Percentiles rank a stretch among this genome's conserved stretches.
Evolutionary conservation across 352 stramenopile genomes (phyloP).

Genomic region (Phytophthora ohioensis): DNA sequence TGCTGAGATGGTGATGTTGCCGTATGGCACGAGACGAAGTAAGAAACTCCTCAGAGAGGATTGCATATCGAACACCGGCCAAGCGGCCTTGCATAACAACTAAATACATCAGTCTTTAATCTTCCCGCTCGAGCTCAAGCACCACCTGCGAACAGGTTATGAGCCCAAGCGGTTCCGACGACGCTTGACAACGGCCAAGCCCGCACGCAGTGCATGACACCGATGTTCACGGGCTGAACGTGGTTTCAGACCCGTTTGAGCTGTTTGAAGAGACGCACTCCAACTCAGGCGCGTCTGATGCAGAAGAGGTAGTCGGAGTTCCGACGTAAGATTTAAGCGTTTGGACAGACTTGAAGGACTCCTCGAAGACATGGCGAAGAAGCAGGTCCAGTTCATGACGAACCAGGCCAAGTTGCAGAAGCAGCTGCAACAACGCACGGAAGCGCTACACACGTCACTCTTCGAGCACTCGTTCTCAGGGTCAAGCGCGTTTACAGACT

Average conservation of each 20-base stretch:
- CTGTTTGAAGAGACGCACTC: not conserved
- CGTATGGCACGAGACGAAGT: no score
- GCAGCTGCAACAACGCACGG: not conserved
- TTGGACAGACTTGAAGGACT: not conserved
- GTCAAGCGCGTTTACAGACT: constrained; percentile 12
- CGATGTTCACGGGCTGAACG: not conserved
- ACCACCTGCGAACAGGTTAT: constrained; percentile 3
- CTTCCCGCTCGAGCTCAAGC: no score
- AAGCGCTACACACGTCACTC: not conserved
- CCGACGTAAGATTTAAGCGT: not conserved
- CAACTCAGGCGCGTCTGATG: not conserved
- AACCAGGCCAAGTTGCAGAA: constrained; percentile 5
- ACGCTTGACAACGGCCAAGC: not conserved
- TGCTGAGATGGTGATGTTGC: no score
- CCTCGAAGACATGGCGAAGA: constrained; percentile 4
- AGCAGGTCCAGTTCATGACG: constrained; percentile 5
- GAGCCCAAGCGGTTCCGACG: constrained; percentile 7
- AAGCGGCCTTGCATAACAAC: no score
- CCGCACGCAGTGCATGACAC: not conserved
- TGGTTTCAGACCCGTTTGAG: no score
- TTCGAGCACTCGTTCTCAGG: not conserved
- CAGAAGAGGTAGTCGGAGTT: not conserved
- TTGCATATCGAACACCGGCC: no score
- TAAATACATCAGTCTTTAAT: no score
- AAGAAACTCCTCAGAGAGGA: no score